phyloP scores from a whole-genome alignment of 2,329 filamentous ascomycete species.

The Cytospora mali region DNA sequence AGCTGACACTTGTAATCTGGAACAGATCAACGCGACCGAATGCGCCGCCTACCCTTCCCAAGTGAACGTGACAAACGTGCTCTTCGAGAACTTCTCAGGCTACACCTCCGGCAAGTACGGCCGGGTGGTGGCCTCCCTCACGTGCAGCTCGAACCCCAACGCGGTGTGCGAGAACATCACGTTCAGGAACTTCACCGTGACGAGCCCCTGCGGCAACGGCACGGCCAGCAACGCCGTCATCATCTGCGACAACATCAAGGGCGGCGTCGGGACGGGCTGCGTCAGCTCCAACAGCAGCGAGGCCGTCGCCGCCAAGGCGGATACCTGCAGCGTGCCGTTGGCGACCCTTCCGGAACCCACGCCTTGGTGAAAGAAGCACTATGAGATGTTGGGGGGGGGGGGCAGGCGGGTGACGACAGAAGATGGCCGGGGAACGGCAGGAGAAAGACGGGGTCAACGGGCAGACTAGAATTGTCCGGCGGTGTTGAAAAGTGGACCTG shows the following conservation, averaged over 20 bases:
- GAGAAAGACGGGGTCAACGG: background rate
- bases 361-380: slow-evolving; percentile 11
- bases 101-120: slow-evolving; percentile 59
- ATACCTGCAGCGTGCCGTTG: slow-evolving; percentile 38
- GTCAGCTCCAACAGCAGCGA: slow-evolving; percentile 40
- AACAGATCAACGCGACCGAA: slow-evolving; percentile 45
- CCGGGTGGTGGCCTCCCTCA: slow-evolving; percentile 55
- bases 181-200: slow-evolving; percentile 57
- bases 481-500: background rate
- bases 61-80: slow-evolving; percentile 61
- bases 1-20: background rate
- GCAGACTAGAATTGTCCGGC: no score
- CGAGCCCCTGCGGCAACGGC: slow-evolving; percentile 46
- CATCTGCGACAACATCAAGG: slow-evolving; percentile 52
- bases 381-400: background rate
- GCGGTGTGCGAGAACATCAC: slow-evolving; percentile 59
- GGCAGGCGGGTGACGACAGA: no score
- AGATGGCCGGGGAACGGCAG: background rate
- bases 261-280: slow-evolving; percentile 40
- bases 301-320: slow-evolving; percentile 37
- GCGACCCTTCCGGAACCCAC: slow-evolving; percentile 30
- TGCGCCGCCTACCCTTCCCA: slow-evolving; percentile 57
- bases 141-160: slow-evolving; percentile 54
- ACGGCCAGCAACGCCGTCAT: slow-evolving; percentile 42
- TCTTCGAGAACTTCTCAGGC: slow-evolving; percentile 61